Base-by-base conservation (phyloP, 208 protist genomes). In the Leishmania arabica region DNA sequence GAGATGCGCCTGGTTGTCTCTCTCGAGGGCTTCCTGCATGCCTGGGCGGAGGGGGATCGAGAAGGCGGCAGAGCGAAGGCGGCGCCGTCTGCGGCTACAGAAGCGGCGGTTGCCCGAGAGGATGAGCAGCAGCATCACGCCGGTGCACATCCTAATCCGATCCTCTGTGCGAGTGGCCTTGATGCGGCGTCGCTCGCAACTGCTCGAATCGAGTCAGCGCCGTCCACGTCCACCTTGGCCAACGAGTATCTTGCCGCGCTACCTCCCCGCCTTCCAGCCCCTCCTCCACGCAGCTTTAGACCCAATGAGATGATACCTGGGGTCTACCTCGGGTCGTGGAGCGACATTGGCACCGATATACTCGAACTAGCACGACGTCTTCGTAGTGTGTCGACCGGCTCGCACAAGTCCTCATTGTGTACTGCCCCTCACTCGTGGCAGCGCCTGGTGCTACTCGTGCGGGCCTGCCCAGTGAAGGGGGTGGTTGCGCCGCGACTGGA, bases 271-370 rank as follows among this genome's bases (percentile, higher is more conserved):
- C 68, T 90, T 71, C 42, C 56, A 27, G 37, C 65, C 11, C 65
- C 80, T 56, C 84, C 82, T 40, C 72, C 69, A 65, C 77, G 76
- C 37, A 90, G 83, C 72, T 88, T 95, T 47, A 88, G 91, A 1
- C 91, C 91, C 5, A 80, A 91, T 65, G 85, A 91, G 54, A 92
- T 95, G 66, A 73, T 95, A 17, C 86, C 91, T 37, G 86, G 64
- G 7, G 47, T 95, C 27, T 95, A 95, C 76, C 82, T 95, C 42
- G 91, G 91, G n/a, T 83, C 83, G 40, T 65, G 79, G 40, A 78
- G 78, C 15, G 88, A 93, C 79, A 75, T 95, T 19, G 81, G 83
- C 58, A 84, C 71, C 9, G 62, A 93, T 65, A 69, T 76, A 9
- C 62, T 45, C 40, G 72, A 66, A 24, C 76, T 93, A 6, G 74